Evolutionary conservation across 2,329 filamentous ascomycete species (phyloP).

Genomic region (Epichloe sylvatica): DNA sequence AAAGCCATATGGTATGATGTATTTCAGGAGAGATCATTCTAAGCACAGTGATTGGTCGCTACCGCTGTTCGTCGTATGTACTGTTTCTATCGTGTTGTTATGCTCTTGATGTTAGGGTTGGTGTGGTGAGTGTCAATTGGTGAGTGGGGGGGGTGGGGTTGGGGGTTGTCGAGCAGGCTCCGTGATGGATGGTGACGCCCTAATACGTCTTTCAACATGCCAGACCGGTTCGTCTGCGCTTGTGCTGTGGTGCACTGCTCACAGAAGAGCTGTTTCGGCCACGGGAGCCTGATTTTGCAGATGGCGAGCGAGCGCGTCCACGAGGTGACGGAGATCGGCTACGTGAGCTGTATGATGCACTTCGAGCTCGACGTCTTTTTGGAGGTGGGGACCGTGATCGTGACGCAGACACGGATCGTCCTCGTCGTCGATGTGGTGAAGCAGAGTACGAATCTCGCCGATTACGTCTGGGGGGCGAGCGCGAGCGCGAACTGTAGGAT

Average conservation of each 20-base stretch:
- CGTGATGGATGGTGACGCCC: too few relatives aligned
- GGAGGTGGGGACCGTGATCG: background rate
- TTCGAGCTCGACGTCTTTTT: background rate
- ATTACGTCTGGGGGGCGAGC: background rate
- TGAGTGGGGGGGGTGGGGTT: too few relatives aligned
- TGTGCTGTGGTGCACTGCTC: background rate
- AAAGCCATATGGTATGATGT: too few relatives aligned
- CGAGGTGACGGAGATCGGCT: constrained; percentile 4
- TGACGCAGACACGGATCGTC: background rate
- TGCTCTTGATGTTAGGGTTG: too few relatives aligned
- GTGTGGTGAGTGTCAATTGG: too few relatives aligned
- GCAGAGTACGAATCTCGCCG: constrained; percentile 3
- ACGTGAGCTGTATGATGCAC: constrained; percentile 1
- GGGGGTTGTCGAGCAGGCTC: too few relatives aligned
- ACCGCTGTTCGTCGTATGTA: too few relatives aligned
- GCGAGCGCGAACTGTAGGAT: constrained; percentile 1
- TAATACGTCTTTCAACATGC: too few relatives aligned
- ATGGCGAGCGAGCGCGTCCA: background rate
- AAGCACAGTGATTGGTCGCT: too few relatives aligned
- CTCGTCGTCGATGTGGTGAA: constrained; percentile 4
- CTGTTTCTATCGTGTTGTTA: too few relatives aligned
- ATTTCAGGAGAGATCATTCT: too few relatives aligned
- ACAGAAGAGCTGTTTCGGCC: constrained; percentile 5
- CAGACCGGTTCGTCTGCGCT: background rate
- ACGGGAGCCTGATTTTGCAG: background rate